A percentile compares a stretch with the other conserved stretches of the same genome.
phyloP scores from a whole-genome alignment of 1,284 basidiomycete species.

The Sanghuangporus weigelae region DNA sequence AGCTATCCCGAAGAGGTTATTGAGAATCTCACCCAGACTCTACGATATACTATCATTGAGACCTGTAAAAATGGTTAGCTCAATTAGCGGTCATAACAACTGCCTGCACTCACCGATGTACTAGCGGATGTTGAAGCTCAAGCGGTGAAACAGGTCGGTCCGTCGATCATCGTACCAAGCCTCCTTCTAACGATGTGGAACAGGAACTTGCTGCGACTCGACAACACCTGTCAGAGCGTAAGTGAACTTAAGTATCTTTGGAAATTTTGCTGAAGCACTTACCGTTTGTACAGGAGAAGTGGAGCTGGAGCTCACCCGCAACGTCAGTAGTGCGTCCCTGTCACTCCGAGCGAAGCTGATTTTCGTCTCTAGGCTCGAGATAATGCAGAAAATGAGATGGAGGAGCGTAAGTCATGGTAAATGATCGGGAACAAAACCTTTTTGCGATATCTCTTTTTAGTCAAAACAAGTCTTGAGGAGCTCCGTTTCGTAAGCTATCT shows the following conservation, averaged over 20 bases:
- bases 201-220: conserved; percentile 3
- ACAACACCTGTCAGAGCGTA: neutral
- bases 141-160: neutral
- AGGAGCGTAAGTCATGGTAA: neutral
- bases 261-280: neutral
- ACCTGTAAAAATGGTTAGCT: conserved; percentile 6
- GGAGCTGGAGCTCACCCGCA: neutral
- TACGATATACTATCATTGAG: neutral
- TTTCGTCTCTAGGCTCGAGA: neutral
- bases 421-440: neutral
- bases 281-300: neutral
- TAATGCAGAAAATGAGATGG: neutral
- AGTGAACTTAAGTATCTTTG: neutral
- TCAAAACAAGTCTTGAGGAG: neutral
- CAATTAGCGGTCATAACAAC: neutral
- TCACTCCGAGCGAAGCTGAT: neutral
- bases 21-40: conserved; percentile 7
- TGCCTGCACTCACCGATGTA: neutral
- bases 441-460: neutral
- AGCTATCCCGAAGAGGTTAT: conserved; percentile 14
- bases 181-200: neutral
- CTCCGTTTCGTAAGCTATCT: neutral
- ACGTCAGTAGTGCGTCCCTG: neutral
- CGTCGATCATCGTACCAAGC: neutral
- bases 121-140: neutral